These are phyloP conservation scores for Boletus sp. DNA, from an alignment of 768 basidiomycete genomes.

Conservation along the genomic window DNA sequence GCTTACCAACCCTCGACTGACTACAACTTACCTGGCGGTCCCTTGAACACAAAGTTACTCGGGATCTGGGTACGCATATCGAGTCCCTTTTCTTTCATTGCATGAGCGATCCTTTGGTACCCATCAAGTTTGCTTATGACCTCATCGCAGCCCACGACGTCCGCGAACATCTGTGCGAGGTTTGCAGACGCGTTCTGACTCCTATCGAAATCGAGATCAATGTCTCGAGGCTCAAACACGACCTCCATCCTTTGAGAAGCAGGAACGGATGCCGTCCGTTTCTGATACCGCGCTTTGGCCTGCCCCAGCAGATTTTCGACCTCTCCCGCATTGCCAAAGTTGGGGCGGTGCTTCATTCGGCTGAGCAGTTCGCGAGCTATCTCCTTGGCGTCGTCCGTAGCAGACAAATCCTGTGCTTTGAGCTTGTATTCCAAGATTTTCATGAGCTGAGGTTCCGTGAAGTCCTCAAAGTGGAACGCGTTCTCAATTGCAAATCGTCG, in stretches of 20 bases:
- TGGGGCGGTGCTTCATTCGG: slow-evolving; percentile 42
- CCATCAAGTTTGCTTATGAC: slow-evolving; percentile 46
- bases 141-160: slow-evolving; percentile 62
- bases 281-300: slow-evolving; percentile 50
- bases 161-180: slow-evolving; percentile 58
- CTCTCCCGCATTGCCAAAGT: slow-evolving; percentile 67
- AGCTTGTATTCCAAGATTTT: slow-evolving; percentile 58
- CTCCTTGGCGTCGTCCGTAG: slow-evolving; percentile 55
- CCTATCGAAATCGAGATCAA: slow-evolving; percentile 64
- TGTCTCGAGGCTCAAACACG: slow-evolving; percentile 49
- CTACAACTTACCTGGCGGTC: slow-evolving; percentile 54
- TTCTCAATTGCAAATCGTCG: slow-evolving; percentile 69
- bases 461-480: slow-evolving; percentile 68
- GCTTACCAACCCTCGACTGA: background rate
- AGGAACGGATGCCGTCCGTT: slow-evolving; percentile 34
- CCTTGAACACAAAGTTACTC: slow-evolving; percentile 68
- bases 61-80: slow-evolving; percentile 55
- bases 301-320: slow-evolving; percentile 58
- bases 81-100: slow-evolving; percentile 41
- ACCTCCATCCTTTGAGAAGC: slow-evolving; percentile 25
- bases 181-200: slow-evolving; percentile 46
- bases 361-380: slow-evolving; percentile 52
- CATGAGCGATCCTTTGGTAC: slow-evolving; percentile 52
- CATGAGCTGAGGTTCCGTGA: slow-evolving; percentile 50
- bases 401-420: slow-evolving; percentile 53